Evolutionary conservation across 371 early-diverging fungal genomes (phyloP), one percentile per base, ranked within the genome.

Genomic region (Fennellomyces sp.): DNA sequence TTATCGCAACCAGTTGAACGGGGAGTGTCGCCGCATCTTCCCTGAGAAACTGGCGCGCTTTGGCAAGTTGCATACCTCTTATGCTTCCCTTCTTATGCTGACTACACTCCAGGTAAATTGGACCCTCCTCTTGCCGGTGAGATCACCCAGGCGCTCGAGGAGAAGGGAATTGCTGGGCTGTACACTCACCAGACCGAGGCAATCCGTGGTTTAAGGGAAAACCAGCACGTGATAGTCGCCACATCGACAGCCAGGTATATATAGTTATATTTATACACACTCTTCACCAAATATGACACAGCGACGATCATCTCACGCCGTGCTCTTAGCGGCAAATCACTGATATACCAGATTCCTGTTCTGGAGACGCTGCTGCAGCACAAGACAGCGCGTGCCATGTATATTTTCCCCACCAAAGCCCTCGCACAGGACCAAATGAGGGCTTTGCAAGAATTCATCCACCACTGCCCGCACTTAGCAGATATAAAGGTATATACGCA

Each of bases 351-450:
- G 54, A 61, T 89, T 6, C 86, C 92, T 2, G 80, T 89, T 0
- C 62, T 93, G 10, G 75, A 84, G 38, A 58, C 60, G 1, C 64
- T 93, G 21, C 58, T 85, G 11, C 27, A 49, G 5, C 69, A 88
- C 38, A 58, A 47, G 2, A 23, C 58, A 0, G 61, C 65, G 5
- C 78, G 75, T 6, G 80, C 84, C 2, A 63, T 94, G 54, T 83
- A 82, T 19, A 68, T 94, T 2, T 92, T 88, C 55, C 87, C 88
- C 6, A 88, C 86, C 6, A 90, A 93, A 66, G 93, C 94, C 5
- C 71, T 94, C 21, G 88, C 93, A 0, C 92, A 91, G 61, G 92
- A 94, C 75, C 93, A 94, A 69, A 75, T 79, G 31, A 63, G 78
- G 7, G 58, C 85, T 1, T 58, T 91, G 5, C 57, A 58, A 13